Base-by-base conservation (phyloP, 257 asterid species). In the Capsicum baccatum region DNA sequence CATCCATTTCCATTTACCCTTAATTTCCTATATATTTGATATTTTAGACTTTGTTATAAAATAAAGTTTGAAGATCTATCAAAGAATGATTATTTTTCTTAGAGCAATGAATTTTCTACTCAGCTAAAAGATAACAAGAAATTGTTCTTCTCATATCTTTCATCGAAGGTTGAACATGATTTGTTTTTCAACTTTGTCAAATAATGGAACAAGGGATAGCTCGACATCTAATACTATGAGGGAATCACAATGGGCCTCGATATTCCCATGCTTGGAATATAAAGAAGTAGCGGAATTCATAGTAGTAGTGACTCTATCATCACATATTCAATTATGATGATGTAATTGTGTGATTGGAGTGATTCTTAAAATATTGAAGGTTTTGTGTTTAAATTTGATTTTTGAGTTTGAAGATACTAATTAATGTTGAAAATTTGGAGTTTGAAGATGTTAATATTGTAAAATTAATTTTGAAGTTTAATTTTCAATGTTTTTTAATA, bases 61-160 rank as follows among this genome's bases (percentile, higher is more conserved):
- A 68, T 88, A 79, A 86, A 92, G 47, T n/a, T 91, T 80, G 91
- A 92, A 76, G 98, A 93, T 78, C 80, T 96, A 83, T 90, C 97
- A 9, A 87, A 79, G 26, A 95, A 92, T 10, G 99, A 96, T 83
- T 96, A 96, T 91, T 96, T 96, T 91, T 90, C 96, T 70, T 94
- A 92, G 94, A 96, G 90, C 87, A 93, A 92, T 50, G 99, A 96
- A 83, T 96, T 96, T 83, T 89, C 99, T 3, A 88, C 87, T 79
- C 94, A 98, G 99, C 96, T 96, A 17, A 96, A 93, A 84, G 93
- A 93, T 74, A 97, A 93, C 92, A 94, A 83, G 79, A 85, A 86
- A 0, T 33, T 84, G 67, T 96, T 90, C 85, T 94, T 96, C 90
- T 87, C 93, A 9, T 98, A 94, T 87, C 96, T 96, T 73, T 94